These are phyloP conservation scores for Hymenoscyphus fraxineus DNA, from an alignment of 2,329 filamentous ascomycete species.

Conservation along the genomic window DNA sequence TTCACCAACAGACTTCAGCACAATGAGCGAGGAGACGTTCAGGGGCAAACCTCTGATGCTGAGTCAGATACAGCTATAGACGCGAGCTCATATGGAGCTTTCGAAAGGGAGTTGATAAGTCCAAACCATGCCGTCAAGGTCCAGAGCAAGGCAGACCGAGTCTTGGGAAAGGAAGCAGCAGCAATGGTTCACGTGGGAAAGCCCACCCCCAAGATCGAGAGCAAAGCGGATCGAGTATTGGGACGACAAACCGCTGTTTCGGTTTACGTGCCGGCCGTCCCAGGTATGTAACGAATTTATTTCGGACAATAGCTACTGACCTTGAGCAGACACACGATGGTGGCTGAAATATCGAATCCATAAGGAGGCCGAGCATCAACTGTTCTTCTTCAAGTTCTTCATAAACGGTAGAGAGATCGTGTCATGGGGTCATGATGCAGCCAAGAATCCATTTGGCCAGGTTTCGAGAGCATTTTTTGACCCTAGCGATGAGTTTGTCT, in stretches of 20 bases:
- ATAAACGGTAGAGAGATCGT: constrained; percentile 52
- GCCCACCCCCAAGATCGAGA: neutral
- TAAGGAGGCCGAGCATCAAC: constrained; percentile 29
- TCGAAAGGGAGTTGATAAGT: neutral
- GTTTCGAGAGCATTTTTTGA: constrained; percentile 48
- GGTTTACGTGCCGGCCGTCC: constrained; percentile 53
- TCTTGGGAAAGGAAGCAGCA: constrained; percentile 36
- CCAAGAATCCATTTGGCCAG: constrained; percentile 37
- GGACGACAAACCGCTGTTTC: constrained; percentile 42
- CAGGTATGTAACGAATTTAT: constrained; percentile 40
- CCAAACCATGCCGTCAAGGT: neutral
- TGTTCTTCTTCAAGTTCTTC: constrained; percentile 51
- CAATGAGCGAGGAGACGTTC: neutral
- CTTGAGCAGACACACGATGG: constrained; percentile 46
- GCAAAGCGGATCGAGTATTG: constrained; percentile 33
- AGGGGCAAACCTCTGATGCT: neutral
- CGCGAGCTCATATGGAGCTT: neutral
- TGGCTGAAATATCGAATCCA: constrained; percentile 47
- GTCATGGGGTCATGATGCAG: constrained; percentile 48
- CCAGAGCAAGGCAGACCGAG: constrained; percentile 29
- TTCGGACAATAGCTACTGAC: constrained; percentile 8
- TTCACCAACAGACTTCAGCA: constrained; percentile 33
- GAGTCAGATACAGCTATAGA: neutral
- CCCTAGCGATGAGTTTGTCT: constrained; percentile 42
- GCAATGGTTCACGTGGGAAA: constrained; percentile 53